Conservation (phyloP, 164 flowering plant genomes). For the Umbilicus rupestris region DNA sequence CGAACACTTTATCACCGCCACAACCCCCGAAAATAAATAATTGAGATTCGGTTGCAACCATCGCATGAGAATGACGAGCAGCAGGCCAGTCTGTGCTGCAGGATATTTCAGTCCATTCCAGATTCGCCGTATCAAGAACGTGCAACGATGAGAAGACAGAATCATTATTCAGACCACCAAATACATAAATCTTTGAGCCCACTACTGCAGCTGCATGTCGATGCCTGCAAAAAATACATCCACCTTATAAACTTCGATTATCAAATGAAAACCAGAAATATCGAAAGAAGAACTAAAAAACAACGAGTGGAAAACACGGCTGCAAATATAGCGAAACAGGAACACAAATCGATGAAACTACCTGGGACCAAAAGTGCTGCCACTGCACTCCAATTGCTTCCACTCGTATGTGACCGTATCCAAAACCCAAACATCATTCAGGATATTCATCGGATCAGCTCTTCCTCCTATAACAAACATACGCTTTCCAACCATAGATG, state of each 20-base stretch:
- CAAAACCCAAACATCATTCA: constrained; percentile 75
- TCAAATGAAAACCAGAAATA: not conserved
- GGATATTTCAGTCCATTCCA: constrained; percentile 51
- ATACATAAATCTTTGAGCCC: constrained; percentile 64
- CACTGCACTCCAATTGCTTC: constrained; percentile 42
- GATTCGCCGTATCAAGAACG: constrained; percentile 48
- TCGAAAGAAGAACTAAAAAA: not conserved
- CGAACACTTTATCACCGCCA: constrained; percentile 64
- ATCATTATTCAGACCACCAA: constrained; percentile 71
- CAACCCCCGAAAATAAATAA: constrained; percentile 81
- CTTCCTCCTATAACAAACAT: constrained; percentile 84
- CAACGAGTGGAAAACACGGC: not conserved
- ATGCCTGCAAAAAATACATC: constrained; percentile 46
- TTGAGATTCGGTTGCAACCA: constrained; percentile 49
- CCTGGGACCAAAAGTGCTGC: constrained; percentile 61
- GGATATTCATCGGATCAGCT: constrained; percentile 66
- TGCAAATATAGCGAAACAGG: not conserved
- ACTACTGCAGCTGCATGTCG: constrained; percentile 88
- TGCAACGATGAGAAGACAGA: constrained; percentile 44
- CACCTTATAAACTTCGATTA: not conserved
- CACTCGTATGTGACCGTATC: constrained; percentile 34
- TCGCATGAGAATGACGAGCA: constrained; percentile 87
- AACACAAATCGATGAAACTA: constrained; percentile 15
- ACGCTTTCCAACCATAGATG: constrained; percentile 48
- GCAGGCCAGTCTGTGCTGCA: constrained; percentile 54